Conservation (phyloP, 2,329 filamentous ascomycete species). For the Claviceps capensis region DNA sequence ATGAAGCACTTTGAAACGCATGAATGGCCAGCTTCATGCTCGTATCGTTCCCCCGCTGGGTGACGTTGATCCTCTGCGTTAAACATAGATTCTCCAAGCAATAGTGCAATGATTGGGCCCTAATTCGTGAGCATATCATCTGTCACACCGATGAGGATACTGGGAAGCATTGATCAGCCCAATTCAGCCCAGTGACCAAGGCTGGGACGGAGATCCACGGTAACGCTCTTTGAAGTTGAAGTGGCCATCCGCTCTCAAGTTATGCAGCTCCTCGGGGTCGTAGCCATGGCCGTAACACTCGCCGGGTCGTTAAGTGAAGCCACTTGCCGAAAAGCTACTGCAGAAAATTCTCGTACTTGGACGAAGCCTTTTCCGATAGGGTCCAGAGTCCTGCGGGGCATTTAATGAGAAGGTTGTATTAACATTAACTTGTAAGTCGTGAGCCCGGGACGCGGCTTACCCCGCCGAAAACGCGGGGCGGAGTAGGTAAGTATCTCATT, state of each 20-base stretch:
- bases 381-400: no score
- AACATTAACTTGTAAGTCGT: no score
- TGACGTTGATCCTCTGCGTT: constrained; percentile 54
- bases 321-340: no score
- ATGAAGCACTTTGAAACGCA: constrained; percentile 41
- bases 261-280: no score
- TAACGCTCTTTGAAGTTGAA: constrained; percentile 46
- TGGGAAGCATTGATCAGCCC: constrained; percentile 55
- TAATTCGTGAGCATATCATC: constrained; percentile 50
- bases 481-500: no score
- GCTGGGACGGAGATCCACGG: constrained; percentile 38
- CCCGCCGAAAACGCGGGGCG: no score
- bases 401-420: no score
- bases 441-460: no score
- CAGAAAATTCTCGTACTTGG: no score
- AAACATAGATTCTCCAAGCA: constrained; percentile 56
- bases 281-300: constrained; percentile 14
- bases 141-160: constrained; percentile 53
- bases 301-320: constrained; percentile 32
- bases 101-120: constrained; percentile 62
- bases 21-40: constrained; percentile 61
- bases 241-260: constrained; percentile 32
- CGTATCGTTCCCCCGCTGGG: constrained; percentile 48
- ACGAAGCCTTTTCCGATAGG: no score
- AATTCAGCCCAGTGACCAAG: constrained; percentile 27